These are phyloP conservation scores for Rutstroemia sp. DNA, from an alignment of 2,329 filamentous ascomycete genomes.

Conservation along the genomic window DNA sequence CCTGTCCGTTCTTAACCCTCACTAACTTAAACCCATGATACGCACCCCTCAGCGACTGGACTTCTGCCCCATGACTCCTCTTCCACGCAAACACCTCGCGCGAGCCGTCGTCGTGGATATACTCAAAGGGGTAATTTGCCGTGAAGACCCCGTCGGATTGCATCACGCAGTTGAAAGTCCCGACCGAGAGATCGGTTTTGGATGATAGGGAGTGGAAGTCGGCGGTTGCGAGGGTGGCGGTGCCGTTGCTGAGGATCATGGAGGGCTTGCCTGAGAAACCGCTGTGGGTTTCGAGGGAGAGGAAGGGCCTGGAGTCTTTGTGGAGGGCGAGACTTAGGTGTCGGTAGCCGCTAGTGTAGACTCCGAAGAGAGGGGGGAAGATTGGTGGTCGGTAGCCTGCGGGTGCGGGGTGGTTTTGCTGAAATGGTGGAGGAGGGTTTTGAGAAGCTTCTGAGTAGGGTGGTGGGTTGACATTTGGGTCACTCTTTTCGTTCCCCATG, in stretches of 20 bases:
- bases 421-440: neutral
- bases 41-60: neutral
- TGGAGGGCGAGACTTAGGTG: neutral
- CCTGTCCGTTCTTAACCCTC: neutral
- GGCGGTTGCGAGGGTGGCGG: neutral
- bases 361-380: neutral
- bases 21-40: neutral
- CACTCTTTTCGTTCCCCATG: too few relatives aligned
- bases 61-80: neutral
- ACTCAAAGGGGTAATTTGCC: neutral
- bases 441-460: neutral
- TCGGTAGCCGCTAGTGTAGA: neutral
- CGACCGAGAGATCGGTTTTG: neutral
- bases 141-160: neutral
- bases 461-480: neutral
- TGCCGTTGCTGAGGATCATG: neutral
- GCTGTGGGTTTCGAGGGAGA: neutral
- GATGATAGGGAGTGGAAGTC: neutral
- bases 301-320: neutral
- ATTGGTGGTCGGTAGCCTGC: neutral
- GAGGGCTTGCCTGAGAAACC: neutral
- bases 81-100: conserved; percentile 1
- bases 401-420: neutral
- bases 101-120: neutral
- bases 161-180: neutral